Evolutionary conservation across 768 basidiomycete species (phyloP).

Genomic region (Kwoniella heveanensis): DNA sequence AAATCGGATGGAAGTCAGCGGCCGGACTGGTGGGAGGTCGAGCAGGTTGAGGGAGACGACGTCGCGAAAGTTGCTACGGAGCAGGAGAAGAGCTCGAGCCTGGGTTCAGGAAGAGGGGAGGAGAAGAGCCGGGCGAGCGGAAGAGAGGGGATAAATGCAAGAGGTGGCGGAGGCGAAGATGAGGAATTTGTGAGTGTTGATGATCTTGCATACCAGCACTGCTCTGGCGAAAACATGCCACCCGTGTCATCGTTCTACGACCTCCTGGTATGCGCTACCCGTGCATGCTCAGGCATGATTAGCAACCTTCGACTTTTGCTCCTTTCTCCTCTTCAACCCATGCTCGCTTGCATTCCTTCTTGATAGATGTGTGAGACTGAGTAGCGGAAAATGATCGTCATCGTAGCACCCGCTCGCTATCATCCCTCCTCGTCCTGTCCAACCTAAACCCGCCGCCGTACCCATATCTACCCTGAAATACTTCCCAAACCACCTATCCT

Average conservation of each 20-base stretch:
- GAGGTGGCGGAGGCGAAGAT: conserved; percentile 3
- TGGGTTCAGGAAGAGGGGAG: not conserved
- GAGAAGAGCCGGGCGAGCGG: not conserved
- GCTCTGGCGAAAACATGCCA: too few relatives aligned
- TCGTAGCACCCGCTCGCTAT: conserved; percentile 37
- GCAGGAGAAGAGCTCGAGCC: not conserved
- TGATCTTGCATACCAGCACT: too few relatives aligned
- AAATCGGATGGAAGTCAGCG: conserved; percentile 27
- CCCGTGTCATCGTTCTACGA: too few relatives aligned
- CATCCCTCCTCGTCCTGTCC: conserved; percentile 29
- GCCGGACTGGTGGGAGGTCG: conserved; percentile 50
- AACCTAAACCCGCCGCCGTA: conserved; percentile 17
- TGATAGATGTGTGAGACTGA: too few relatives aligned
- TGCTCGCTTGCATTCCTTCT: too few relatives aligned
- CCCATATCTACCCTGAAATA: conserved; percentile 34
- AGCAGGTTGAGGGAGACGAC: conserved; percentile 13
- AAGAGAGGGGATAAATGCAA: not conserved
- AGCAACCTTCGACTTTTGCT: too few relatives aligned
- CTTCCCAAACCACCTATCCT: conserved; percentile 48
- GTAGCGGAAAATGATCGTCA: not conserved
- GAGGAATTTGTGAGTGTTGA: conserved; percentile 4
- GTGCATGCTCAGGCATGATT: too few relatives aligned
- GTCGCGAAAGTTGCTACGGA: not conserved
- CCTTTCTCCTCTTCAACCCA: too few relatives aligned
- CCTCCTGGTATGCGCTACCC: too few relatives aligned